A percentile compares a stretch with the other conserved stretches of the same genome.
phyloP scores from a whole-genome alignment of 169 alveolate genomes.

The Amoebophrya sp. region DNA sequence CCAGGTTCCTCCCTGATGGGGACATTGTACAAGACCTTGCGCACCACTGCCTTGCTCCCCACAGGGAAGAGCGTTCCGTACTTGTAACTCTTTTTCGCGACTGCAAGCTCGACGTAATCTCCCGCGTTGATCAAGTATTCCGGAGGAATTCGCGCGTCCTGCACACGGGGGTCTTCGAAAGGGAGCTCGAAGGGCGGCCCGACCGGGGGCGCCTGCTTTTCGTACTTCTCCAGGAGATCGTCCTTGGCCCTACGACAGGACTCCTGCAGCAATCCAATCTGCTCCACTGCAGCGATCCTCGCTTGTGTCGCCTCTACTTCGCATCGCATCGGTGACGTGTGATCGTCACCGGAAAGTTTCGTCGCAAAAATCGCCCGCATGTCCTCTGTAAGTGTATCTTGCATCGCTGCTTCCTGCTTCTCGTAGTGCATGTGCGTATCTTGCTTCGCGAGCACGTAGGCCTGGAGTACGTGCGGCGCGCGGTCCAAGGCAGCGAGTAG shows the following conservation, averaged over 20 bases:
- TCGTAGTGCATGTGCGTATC: neutral
- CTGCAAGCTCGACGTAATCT: neutral
- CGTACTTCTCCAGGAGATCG: neutral
- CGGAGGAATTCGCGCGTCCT: neutral
- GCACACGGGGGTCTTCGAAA: neutral
- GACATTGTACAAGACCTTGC: neutral
- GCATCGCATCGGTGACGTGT: neutral
- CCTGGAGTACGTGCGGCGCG: slow-evolving; percentile 1
- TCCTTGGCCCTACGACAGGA: neutral
- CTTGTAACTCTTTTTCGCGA: neutral
- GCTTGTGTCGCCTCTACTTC: neutral
- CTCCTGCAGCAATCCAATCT: neutral
- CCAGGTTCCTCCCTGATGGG: neutral
- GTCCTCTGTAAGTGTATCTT: neutral
- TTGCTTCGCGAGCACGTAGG: slow-evolving; percentile 5
- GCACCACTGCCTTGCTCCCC: slow-evolving; percentile 16
- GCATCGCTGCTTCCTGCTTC: neutral
- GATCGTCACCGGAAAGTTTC: neutral
- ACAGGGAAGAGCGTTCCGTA: neutral
- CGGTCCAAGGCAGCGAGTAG: neutral
- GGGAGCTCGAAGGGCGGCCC: neutral
- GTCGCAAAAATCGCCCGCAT: neutral
- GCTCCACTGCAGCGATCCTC: neutral
- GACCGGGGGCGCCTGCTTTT: neutral
- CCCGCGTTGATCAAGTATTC: neutral